phyloP scores from a whole-genome alignment of 1,284 basidiomycete genomes.

The Ustilago xerochloae region DNA sequence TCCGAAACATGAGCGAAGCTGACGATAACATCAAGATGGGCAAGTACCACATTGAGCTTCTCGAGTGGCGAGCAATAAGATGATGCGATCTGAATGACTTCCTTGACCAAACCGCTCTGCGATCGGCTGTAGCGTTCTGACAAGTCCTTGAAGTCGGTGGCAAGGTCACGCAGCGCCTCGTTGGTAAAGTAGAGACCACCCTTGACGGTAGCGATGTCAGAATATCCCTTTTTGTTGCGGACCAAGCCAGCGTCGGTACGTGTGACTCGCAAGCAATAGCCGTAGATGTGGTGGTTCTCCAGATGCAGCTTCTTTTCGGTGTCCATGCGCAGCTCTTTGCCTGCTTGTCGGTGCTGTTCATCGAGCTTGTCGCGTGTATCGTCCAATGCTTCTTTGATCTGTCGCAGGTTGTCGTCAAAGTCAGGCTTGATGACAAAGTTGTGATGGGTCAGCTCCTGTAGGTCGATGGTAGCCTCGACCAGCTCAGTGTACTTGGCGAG shows the following conservation, averaged over 20 bases:
- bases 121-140: conserved; percentile 79
- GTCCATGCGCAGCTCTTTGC: conserved; percentile 82
- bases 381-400: conserved; percentile 77
- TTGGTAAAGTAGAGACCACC: conserved; percentile 94
- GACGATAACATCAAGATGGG: conserved; percentile 89
- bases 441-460: conserved; percentile 83
- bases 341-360: conserved; percentile 80
- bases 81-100: conserved; percentile 88
- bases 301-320: conserved; percentile 95
- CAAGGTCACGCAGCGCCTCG: conserved; percentile 77
- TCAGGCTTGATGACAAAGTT: conserved; percentile 93
- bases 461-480: conserved; percentile 94
- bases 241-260: conserved; percentile 80
- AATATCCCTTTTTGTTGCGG: conserved; percentile 78
- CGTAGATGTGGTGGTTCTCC: conserved; percentile 89
- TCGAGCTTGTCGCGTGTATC: conserved; percentile 84
- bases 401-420: conserved; percentile 81
- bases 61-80: conserved; percentile 88
- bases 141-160: conserved; percentile 79
- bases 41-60: conserved; percentile 85
- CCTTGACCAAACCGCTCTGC: conserved; percentile 87
- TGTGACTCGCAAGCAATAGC: conserved; percentile 92
- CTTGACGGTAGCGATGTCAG: conserved; percentile 86
- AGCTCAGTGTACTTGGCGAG: conserved; percentile 81
- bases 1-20: conserved; percentile 89